Conservation (phyloP, 345 rosid species). For the Punica granatum region DNA sequence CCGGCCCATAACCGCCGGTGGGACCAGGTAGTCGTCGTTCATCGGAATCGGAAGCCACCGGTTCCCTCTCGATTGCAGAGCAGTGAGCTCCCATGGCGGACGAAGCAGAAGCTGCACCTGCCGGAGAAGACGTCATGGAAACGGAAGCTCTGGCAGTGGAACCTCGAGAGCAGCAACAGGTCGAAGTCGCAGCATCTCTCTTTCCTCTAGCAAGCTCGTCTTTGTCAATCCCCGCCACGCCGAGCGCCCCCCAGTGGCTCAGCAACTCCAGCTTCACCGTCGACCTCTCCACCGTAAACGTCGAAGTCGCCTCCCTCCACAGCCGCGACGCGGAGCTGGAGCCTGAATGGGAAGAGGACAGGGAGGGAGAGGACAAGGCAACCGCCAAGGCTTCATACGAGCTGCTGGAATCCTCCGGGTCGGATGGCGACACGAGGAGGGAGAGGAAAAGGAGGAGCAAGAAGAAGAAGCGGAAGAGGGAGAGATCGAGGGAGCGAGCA, state of each 20-base stretch:
- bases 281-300: conserved; percentile 53
- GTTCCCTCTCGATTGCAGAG: neutral
- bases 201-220: conserved; percentile 16
- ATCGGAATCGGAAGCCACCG: neutral
- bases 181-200: conserved; percentile 6
- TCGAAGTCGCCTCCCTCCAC: conserved; percentile 31
- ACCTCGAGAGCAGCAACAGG: neutral
- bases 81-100: conserved; percentile 1
- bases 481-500: conserved; percentile 28
- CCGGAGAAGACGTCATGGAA: conserved; percentile 6
- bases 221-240: conserved; percentile 31
- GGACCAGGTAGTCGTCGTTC: neutral
- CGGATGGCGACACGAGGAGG: conserved; percentile 16
- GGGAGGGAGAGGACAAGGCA: conserved; percentile 7
- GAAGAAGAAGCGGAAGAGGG: conserved; percentile 29
- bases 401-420: conserved; percentile 25
- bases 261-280: conserved; percentile 75
- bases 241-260: conserved; percentile 56
- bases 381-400: conserved; percentile 27
- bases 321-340: conserved; percentile 9
- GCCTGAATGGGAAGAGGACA: conserved; percentile 33
- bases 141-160: neutral
- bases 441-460: conserved; percentile 26
- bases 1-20: too few species aligned
- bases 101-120: neutral